phyloP scores from a whole-genome alignment of 495 filamentous ascomycete genomes.

The Hyaloscypha finlandica region DNA sequence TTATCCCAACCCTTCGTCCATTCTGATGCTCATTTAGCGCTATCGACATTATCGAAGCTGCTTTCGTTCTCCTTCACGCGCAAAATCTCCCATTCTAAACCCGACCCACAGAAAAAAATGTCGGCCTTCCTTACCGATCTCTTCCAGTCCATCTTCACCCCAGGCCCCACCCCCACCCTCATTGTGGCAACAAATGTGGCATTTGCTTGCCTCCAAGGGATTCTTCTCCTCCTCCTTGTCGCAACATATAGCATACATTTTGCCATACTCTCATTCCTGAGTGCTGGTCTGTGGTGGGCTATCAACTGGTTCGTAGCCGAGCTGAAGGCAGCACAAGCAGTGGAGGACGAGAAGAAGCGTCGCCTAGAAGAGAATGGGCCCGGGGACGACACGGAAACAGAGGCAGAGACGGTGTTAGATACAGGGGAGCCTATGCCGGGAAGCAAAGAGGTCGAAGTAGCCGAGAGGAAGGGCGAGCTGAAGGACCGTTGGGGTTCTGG shows the following conservation, averaged over 20 bases:
- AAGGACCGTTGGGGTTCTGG: conserved; percentile 19
- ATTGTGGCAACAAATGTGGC: conserved; percentile 87
- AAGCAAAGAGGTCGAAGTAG: conserved; percentile 29
- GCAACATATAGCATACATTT: conserved; percentile 91
- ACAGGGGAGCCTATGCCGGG: neutral
- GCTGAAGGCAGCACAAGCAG: conserved; percentile 63
- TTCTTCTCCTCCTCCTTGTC: conserved; percentile 74
- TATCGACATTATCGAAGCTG: neutral
- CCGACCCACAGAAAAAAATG: conserved; percentile 51
- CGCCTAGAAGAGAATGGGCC: conserved; percentile 31
- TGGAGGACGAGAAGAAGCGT: conserved; percentile 60
- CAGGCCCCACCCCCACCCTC: conserved; percentile 72
- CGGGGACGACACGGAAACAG: conserved; percentile 43
- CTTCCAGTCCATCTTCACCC: conserved; percentile 72
- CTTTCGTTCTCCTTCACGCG: neutral
- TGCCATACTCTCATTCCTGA: conserved; percentile 72
- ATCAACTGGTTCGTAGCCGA: conserved; percentile 97
- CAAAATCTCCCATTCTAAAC: neutral
- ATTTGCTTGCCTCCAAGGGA: conserved; percentile 80
- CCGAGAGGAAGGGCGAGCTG: conserved; percentile 22
- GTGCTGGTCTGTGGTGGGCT: conserved; percentile 80
- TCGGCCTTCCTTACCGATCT: conserved; percentile 78
- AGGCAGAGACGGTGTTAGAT: conserved; percentile 46
- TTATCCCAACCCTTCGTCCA: neutral
- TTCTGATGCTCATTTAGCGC: neutral